phyloP scores from a whole-genome alignment of 2,329 filamentous ascomycete genomes.

The Chalaropsis ovoidea region DNA sequence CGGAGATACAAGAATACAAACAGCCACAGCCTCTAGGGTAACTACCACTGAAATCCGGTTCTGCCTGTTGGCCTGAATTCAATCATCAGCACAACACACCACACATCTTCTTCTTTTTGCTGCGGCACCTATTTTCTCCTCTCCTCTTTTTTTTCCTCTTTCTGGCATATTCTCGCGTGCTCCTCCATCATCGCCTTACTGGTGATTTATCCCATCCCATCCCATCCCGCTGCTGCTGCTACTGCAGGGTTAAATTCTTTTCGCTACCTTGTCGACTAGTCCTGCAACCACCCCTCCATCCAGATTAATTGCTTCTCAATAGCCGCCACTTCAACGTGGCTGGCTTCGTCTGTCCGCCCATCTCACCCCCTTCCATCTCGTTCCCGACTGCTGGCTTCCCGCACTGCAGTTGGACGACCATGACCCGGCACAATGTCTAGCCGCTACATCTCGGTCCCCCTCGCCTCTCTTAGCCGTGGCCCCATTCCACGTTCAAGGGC shows the following conservation, averaged over 20 bases:
- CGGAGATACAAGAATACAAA: no score
- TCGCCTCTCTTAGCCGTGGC: conserved; percentile 1
- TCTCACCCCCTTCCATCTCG: not conserved
- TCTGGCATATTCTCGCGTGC: not conserved
- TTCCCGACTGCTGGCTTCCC: conserved; percentile 25
- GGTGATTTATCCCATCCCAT: not conserved
- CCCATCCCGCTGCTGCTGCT: not conserved
- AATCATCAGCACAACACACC: not conserved
- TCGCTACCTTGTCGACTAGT: conserved; percentile 12
- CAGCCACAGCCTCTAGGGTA: not conserved
- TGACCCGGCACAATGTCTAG: conserved; percentile 38
- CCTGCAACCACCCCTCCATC: not conserved
- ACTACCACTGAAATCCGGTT: not conserved
- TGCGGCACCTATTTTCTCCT: not conserved
- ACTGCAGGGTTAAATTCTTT: conserved; percentile 9
- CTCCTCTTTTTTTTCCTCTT: not conserved
- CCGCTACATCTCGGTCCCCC: conserved; percentile 26
- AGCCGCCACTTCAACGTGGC: conserved; percentile 26
- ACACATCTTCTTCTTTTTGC: not conserved
- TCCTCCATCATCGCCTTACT: not conserved
- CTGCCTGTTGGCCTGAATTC: not conserved
- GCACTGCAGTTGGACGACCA: conserved; percentile 29
- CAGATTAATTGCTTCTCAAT: conserved; percentile 20
- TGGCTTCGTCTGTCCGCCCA: conserved; percentile 13
- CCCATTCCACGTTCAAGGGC: not conserved